These are phyloP conservation scores for Thecaphora thlaspeos DNA, from an alignment of 1,284 basidiomycete genomes.

Conservation along the genomic window DNA sequence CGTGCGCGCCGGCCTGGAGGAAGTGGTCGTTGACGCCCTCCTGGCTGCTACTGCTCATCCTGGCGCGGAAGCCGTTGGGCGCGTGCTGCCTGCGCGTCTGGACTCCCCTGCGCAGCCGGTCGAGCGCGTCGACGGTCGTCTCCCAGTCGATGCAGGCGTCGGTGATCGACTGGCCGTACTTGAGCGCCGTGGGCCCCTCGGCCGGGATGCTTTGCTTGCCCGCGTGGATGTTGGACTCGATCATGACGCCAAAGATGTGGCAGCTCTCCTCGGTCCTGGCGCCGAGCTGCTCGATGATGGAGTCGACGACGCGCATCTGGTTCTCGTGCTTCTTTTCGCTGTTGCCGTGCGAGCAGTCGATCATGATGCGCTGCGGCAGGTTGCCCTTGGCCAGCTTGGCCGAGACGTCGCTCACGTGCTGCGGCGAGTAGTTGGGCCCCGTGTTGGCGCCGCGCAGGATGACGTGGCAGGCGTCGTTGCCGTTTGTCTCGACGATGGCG, in stretches of 20 bases:
- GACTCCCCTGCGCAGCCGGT: constrained; percentile 43
- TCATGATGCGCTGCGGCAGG: constrained; percentile 55
- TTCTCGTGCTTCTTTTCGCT: constrained; percentile 65
- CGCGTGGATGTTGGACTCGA: constrained; percentile 86
- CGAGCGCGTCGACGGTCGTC: constrained; percentile 46
- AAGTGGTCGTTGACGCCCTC: constrained; percentile 35
- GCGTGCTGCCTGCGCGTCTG: constrained; percentile 29
- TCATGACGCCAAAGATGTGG: constrained; percentile 93
- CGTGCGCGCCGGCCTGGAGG: constrained; percentile 3
- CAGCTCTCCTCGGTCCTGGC: constrained; percentile 24
- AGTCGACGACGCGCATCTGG: constrained; percentile 63
- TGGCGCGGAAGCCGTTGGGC: constrained; percentile 19
- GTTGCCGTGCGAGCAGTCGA: constrained; percentile 82
- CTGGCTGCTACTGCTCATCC: constrained; percentile 9
- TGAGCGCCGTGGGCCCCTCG: constrained; percentile 38
- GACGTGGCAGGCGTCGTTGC: constrained; percentile 57
- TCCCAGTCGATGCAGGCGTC: constrained; percentile 55
- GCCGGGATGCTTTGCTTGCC: constrained; percentile 52
- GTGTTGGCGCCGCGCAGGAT: constrained; percentile 56
- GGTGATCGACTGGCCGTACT: constrained; percentile 51
- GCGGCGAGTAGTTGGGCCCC: constrained; percentile 52
- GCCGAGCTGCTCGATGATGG: constrained; percentile 60
- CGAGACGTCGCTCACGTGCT: constrained; percentile 38
- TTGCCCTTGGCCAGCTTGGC: constrained; percentile 36
- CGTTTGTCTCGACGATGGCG: constrained; percentile 56